phyloP scores from a whole-genome alignment of 2,329 filamentous ascomycete species.

The Karstenula rhodostoma region DNA sequence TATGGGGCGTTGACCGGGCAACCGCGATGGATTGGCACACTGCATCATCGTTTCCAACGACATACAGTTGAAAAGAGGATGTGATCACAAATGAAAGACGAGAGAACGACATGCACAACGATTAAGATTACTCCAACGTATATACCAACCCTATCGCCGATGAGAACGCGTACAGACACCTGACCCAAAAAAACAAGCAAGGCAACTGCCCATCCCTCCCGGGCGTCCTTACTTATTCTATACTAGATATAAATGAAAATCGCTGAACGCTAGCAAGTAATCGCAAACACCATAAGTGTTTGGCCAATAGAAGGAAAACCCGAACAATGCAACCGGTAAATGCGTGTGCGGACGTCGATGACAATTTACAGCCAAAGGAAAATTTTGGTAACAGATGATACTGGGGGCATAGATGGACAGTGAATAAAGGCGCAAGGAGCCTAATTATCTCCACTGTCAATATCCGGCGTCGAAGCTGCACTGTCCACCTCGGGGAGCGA shows the following conservation, averaged over 20 bases:
- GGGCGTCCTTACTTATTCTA: not conserved
- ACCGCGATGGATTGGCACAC: constrained; percentile 2
- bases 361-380: constrained; percentile 9
- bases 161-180: not conserved
- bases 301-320: not conserved
- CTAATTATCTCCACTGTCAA: constrained; percentile 20
- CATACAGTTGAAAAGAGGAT: not conserved
- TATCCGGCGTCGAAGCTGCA: constrained; percentile 32
- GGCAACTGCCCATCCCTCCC: not conserved
- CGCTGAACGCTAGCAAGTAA: constrained; percentile 9
- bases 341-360: constrained; percentile 3
- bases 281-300: not conserved
- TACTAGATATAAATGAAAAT: not conserved
- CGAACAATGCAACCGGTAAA: constrained; percentile 11
- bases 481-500: constrained; percentile 37
- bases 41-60: not conserved
- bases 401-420: not conserved
- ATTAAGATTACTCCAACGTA: constrained; percentile 9
- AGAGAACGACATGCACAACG: not conserved
- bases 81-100: not conserved
- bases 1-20: constrained; percentile 16
- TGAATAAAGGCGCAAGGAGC: not conserved
- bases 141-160: not conserved
- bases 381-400: constrained; percentile 5
- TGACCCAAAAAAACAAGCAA: not conserved